Base-by-base conservation (phyloP, 1,284 basidiomycete genomes). In the Moesziomyces globuligerus region DNA sequence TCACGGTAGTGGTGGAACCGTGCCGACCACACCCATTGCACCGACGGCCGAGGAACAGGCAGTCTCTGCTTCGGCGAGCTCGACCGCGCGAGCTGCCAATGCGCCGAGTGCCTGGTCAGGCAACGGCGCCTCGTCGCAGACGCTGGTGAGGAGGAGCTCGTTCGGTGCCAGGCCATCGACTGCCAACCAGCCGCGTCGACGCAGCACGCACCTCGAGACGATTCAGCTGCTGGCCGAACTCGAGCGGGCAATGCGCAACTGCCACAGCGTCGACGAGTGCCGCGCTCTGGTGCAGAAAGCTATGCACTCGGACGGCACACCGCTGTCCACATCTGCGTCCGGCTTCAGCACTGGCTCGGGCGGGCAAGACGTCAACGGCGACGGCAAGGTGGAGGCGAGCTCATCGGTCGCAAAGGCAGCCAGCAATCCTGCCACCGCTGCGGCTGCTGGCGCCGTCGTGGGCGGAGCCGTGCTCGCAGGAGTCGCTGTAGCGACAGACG, bases 231-330 rank as follows among this genome's bases (percentile, higher is more conserved):
- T 79, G 10, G 55, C 65, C 2, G 73, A 72, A 15, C 49, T 79
- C 36, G 73, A 79, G 52, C 53, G 50, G 21, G 51, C 65, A 24
- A 77, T 79, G 75, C 60, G 64, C 24, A 54, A 43, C 34, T 72
- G 65, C 44, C 51, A 57, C 38, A 68, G 48, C n/a, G 73, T 76
- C 18, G 71, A 74, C 25, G 76, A 77, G 45, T 79, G 76, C 51
- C 67, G 70, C 25, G 50, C 48, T 23, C 58, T 79, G 23, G 64
- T 79, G 17, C 44, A 34, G 5, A 62, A 69, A 23, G 70, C 75
- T 13, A 66, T 79, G 60, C 67, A 58, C 44, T 54, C 56, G 28
- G 67, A 70, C 18, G 55, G 39, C 10, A 28, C 32, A 8, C 36
- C 52, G 4, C 25, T 54, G 18, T 40, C 62, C 4, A 34, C 48